A percentile compares a stretch with the other conserved stretches of the same genome.
These are phyloP conservation scores for Backusella mclennaniae DNA, from an alignment of 192 early-diverging fungal species.

Conservation along the genomic window DNA sequence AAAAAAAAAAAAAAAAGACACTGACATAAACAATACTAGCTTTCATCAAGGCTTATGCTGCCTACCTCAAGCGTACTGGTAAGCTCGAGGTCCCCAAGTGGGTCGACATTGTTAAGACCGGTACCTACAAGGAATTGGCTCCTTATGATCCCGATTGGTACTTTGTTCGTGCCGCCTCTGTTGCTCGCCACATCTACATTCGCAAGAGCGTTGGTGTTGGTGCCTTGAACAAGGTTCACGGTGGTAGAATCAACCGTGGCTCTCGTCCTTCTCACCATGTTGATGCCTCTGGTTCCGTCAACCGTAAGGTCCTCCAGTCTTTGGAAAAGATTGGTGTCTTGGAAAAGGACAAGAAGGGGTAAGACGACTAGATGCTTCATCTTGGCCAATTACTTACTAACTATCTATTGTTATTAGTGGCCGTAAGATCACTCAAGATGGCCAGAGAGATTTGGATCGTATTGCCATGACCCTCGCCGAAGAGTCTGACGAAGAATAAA, in stretches of 20 bases:
- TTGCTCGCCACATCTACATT: slow-evolving; percentile 99
- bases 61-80: slow-evolving; percentile 98
- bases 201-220: slow-evolving; percentile 92
- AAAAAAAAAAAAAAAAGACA: neutral
- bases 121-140: slow-evolving; percentile 93
- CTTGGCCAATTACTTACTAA: neutral
- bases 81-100: slow-evolving; percentile 99
- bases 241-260: slow-evolving; percentile 91
- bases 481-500: slow-evolving; percentile 23
- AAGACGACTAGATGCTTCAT: slow-evolving; percentile 29
- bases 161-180: slow-evolving; percentile 94
- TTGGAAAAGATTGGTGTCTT: slow-evolving; percentile 98
- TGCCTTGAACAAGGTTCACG: slow-evolving; percentile 91
- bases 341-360: slow-evolving; percentile 87
- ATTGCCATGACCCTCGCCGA: slow-evolving; percentile 66
- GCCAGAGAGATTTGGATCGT: slow-evolving; percentile 98
- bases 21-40: slow-evolving; percentile 19
- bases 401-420: slow-evolving; percentile 55
- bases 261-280: slow-evolving; percentile 90
- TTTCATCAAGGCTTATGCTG: slow-evolving; percentile 98
- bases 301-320: slow-evolving; percentile 95
- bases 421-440: slow-evolving; percentile 92
- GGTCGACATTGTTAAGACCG: slow-evolving; percentile 99
- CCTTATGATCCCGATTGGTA: slow-evolving; percentile 99
- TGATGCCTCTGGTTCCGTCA: slow-evolving; percentile 85